Evolutionary conservation across 176 grass and related monocot genomes (phyloP), one percentile per base, ranked within the genome.

Genomic region (Pontederia crassipes): DNA sequence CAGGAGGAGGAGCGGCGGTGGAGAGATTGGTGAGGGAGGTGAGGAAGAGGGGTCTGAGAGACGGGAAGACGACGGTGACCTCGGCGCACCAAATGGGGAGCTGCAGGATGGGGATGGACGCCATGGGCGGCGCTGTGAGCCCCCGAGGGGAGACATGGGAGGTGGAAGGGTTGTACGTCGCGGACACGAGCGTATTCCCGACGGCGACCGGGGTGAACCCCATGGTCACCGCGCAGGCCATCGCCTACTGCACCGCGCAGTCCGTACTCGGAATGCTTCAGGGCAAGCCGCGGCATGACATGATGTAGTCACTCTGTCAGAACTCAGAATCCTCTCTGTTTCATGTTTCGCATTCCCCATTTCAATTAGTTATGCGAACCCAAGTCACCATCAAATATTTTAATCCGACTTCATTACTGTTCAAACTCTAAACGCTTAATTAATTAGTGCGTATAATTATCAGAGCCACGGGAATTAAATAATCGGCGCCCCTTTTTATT

Each of bases 61-160:
- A 50, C 1, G 54, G 40, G 0, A 26, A 2, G 49, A 54, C 58
- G n/a, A n/a, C 49, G 49, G 49, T 73, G n/a, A 14, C 28, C 10
- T 55, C 70, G 10, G 70, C 70, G 28, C 70, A 73, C 29, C 70
- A 73, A 59, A 73, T 73, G 70, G 71, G 59, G 48, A 73, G 71
- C 59, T 73, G 71, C 59, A 28, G 71, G 71, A 73, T 73, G 71
- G 58, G 58, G 17, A 50, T 32, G 50, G 15, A 16, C 29, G 26
- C 20, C 8, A 8, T 7, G 47, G 10, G 48, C 4, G 55, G 40
- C 0, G 69, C 46, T 3, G 56, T 72, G 69, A 47, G 46, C 57
- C 35, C 26, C 27, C 8, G 47, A 10, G 71, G 71, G 59, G 71
- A 73, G 71, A 64, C 50, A 2, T 73, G 71, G 71, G 71, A 73